Evolutionary conservation across 139 green algal species (phyloP), one percentile per base, ranked within the genome.

Genomic region (Nannochloris sp.): DNA sequence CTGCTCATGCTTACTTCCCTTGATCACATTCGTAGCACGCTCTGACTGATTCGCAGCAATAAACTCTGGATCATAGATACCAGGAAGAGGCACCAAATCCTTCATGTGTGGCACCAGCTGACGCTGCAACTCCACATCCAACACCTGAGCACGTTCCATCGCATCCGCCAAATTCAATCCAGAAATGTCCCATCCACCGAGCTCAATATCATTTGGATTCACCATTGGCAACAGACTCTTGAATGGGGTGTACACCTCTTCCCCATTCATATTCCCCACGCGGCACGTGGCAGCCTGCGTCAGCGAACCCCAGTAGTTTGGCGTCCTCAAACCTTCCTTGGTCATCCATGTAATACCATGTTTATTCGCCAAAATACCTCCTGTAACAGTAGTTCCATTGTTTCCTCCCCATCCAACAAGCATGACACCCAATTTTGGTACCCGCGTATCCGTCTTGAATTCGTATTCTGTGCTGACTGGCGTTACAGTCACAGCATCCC

Each of bases 341-440:
- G 93, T 99, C 80, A 92, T 91, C 94, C 94, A 99, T 16, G 91
- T 97, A 44, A 98, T 89, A 61, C 89, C 90, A 29, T 89, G 79
- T 66, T 95, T 92, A 78, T 99, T 99, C 15, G 94, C 92, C 4
- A 99, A 81, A 37, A 98, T 87, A 44, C 90, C 91, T 25, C 80
- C 94, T 5, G 83, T 93, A 3, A 99, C 68, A 11, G 93, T 99
- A n/a, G 87, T 88, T 19, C 94, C 94, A 71, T 99, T 99, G 81
- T 99, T 99, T 46, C 93, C 93, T 36, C 94, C 93, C 80, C 83
- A 90, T 43, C 93, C 93, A 5, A 99, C 94, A 0, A 99, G 85
- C 93, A 99, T 98, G 3, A 99, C 83, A 9, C 90, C 93, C 3
- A 99, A 75, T 79, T 98, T 99, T 4, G 93, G 93, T 4, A 99